Evolutionary conservation across 139 green algal genomes (phyloP).

Genomic region (Diplosphaera chodatii): DNA sequence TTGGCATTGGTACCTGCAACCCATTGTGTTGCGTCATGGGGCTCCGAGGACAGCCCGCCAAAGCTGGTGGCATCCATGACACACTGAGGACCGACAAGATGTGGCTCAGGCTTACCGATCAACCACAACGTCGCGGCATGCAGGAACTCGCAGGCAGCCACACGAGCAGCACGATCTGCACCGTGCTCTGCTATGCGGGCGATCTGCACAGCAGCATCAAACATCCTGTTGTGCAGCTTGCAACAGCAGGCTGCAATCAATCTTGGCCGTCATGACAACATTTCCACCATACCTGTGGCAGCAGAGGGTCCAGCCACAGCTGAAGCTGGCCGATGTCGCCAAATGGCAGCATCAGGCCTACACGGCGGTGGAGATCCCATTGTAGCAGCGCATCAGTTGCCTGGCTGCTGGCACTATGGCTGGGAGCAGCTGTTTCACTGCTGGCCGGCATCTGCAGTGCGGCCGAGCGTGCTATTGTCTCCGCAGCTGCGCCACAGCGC

Average conservation of each 20-base stretch:
- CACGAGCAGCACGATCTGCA: slow-evolving; percentile 6
- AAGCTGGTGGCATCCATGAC: too few relatives aligned
- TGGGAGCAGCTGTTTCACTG: not conserved
- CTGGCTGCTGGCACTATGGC: not conserved
- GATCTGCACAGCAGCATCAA: too few relatives aligned
- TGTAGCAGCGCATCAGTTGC: too few relatives aligned
- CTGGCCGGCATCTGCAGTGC: not conserved
- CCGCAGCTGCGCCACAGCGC: slow-evolving; percentile 2
- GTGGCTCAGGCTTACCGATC: slow-evolving; percentile 7
- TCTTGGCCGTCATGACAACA: too few relatives aligned
- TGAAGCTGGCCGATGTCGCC: not conserved
- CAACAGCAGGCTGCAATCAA: too few relatives aligned
- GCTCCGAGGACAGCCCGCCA: too few relatives aligned
- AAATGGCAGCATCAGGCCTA: slow-evolving; percentile 8
- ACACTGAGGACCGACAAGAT: too few relatives aligned
- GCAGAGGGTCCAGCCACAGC: slow-evolving; percentile 12
- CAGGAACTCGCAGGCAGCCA: slow-evolving; percentile 21
- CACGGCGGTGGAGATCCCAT: slow-evolving; percentile 8
- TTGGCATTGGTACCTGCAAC: not conserved
- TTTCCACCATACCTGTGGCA: too few relatives aligned
- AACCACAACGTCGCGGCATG: slow-evolving; percentile 23
- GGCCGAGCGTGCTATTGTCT: not conserved
- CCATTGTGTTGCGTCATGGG: too few relatives aligned
- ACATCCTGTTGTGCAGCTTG: too few relatives aligned
- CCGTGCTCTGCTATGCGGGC: slow-evolving; percentile 13